These are phyloP conservation scores for Penicillium sclerotiorum DNA, from an alignment of 2,329 filamentous ascomycete genomes.

Conservation along the genomic window DNA sequence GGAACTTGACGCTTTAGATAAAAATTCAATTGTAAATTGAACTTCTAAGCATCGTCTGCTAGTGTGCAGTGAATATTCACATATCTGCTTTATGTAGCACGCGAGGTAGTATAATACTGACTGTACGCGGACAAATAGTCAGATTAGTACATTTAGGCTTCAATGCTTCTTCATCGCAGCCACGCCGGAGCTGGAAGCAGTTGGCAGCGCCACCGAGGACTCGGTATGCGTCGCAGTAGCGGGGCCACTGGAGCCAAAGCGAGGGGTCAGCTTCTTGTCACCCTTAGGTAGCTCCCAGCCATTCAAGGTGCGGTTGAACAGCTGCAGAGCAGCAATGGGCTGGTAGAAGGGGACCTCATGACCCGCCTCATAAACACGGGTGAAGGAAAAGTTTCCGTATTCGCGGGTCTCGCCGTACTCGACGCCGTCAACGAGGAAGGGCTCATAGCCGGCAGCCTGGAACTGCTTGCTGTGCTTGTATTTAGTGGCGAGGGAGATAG, in stretches of 20 bases:
- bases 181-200: slow-evolving; percentile 11
- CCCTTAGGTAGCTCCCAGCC: slow-evolving; percentile 61
- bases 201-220: slow-evolving; percentile 39
- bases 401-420: slow-evolving; percentile 73
- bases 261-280: slow-evolving; percentile 30
- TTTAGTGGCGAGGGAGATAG: slow-evolving; percentile 65
- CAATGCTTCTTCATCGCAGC: slow-evolving; percentile 1
- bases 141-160: no score
- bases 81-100: no score
- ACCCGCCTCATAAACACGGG: slow-evolving; percentile 67
- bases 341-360: slow-evolving; percentile 63
- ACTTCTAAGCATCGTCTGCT: no score
- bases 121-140: no score
- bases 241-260: slow-evolving; percentile 46
- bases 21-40: no score
- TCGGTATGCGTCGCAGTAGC: slow-evolving; percentile 50
- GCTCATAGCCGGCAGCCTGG: slow-evolving; percentile 68
- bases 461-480: slow-evolving; percentile 60
- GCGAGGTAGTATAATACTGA: neutral
- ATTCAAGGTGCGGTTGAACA: slow-evolving; percentile 63
- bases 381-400: slow-evolving; percentile 73
- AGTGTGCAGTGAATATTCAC: no score
- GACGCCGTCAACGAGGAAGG: slow-evolving; percentile 68
- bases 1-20: no score
- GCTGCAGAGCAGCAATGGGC: slow-evolving; percentile 60